phyloP scores from a whole-genome alignment of 441 rosid species.

The Macaranga tanarius region DNA sequence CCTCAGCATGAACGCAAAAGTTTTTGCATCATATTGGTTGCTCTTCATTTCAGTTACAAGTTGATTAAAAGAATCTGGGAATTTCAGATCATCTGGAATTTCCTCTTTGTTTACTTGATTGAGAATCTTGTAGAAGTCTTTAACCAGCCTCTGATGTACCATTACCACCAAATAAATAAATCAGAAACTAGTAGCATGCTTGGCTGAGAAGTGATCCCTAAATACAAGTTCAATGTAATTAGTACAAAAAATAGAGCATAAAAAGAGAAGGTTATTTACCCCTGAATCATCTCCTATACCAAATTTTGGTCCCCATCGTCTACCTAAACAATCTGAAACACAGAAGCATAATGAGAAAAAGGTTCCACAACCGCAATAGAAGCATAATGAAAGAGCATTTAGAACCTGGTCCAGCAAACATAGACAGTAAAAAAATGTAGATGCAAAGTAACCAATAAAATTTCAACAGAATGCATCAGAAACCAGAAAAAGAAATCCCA shows the following conservation, averaged over 20 bases:
- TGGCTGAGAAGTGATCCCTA: slow-evolving; percentile 4
- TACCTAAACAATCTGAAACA: slow-evolving; percentile 90
- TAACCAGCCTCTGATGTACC: slow-evolving; percentile 71
- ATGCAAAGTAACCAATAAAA: neutral
- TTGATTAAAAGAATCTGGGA: slow-evolving; percentile 75
- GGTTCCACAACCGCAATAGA: slow-evolving; percentile 20
- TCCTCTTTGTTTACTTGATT: slow-evolving; percentile 75
- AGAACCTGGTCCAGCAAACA: slow-evolving; percentile 9
- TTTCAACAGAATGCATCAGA: neutral
- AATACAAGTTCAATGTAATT: neutral
- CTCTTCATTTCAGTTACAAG: slow-evolving; percentile 87
- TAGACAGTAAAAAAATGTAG: neutral
- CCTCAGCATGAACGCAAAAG: slow-evolving; percentile 72
- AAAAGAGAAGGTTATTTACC: slow-evolving; percentile 49
- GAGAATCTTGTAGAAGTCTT: slow-evolving; percentile 79
- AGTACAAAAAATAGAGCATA: neutral
- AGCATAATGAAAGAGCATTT: slow-evolving; percentile 2
- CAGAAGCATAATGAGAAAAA: slow-evolving; percentile 22
- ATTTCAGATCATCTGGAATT: slow-evolving; percentile 81
- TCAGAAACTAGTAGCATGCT: slow-evolving; percentile 25
- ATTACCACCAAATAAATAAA: slow-evolving; percentile 22
- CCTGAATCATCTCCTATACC: slow-evolving; percentile 91
- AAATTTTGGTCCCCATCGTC: slow-evolving; percentile 94
- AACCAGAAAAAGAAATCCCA: neutral
- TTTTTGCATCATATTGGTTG: slow-evolving; percentile 79